Evolutionary conservation across 169 alveolate genomes (phyloP), one percentile per base, ranked within the genome.

Genomic region (Eimeria acervulina): DNA sequence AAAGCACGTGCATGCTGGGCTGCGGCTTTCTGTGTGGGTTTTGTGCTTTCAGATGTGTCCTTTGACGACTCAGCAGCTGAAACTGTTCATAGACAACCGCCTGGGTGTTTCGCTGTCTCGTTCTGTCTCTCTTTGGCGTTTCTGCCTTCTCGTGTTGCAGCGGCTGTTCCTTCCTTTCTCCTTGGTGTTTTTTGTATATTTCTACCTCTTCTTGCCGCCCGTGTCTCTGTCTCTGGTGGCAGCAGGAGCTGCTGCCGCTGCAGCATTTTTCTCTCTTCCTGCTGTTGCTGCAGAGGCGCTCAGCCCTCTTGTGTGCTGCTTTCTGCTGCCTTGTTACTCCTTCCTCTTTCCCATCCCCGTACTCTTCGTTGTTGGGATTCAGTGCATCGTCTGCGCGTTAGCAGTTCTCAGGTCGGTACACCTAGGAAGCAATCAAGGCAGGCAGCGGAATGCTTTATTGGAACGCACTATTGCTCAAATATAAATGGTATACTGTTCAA

Each of bases 51-150:
- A 84, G 92, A 2, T 51, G 21, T 51, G 51, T 19, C 92, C 92
- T 15, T 55, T 84, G 76, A 55, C 59, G 26, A 52, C 92, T 31
- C 72, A 84, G 78, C 92, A 84, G 51, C 92, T 84, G 0, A 59
- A 26, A 1, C 42, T 84, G 61, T 26, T 84, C 33, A 28, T 84
- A 28, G 21, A 31, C 13, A 84, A n/a, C 26, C 78, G 76, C n/a
- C 28, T 84, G 78, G 92, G 78, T 23, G 92, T 28, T 2, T 40
- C 72, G 10, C 12, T 7, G 51, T 31, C 23, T 31, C 66, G 78
- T n/a, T n/a, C 52, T 6, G 78, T 33, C 61, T 52, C 85, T 23
- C 85, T 31, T 38, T 74, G 85, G 31, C 31, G 85, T 26, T 15
- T 33, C 55, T 59, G 47, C 13, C 13, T 84, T 28, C 92, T 40